Evolutionary conservation across 2,329 filamentous ascomycete species (phyloP), one percentile per base, ranked within the genome.

Genomic region (Microcera coccophila): DNA sequence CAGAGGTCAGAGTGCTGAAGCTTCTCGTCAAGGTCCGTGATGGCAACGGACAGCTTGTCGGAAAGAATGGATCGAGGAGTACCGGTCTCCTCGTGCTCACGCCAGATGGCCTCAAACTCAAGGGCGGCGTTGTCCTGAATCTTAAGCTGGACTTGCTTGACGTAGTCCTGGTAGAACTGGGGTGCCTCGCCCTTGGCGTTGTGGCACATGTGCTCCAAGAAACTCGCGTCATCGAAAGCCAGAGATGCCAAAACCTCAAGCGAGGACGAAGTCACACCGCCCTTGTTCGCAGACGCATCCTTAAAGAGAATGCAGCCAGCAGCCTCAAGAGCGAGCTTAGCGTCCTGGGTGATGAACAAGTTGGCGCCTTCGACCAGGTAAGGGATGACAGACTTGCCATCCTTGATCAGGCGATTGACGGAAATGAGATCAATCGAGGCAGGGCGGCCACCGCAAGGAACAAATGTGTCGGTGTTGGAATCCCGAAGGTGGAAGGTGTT

Each of bases 301-400:
- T 98, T 98, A 83, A 90, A 96, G 31, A 98, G 70, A 58, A 97
- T 82, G 62, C 89, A 94, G 47, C 93, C 93, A n/a, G 91, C 90
- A 57, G 89, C 85, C 71, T 98, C 93, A 12, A 98, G 81, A 18
- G 90, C 87, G 42, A 97, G 78, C 74, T 97, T 97, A 58, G 91
- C 91, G 60, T 98, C 93, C 68, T 98, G 93, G 1, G 93, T 96
- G 70, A 98, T 94, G 79, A 98, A 98, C 41, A 98, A 76, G 66
- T 97, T 98, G 67, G 93, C 93, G 40, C 93, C 93, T 70, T 98
- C 93, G 34, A 98, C 91, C 41, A 98, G 93, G 71, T 94, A 98
- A 1, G 91, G 90, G 47, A 98, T 85, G 10, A 78, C 81, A 17
- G 79, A 77, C 73, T 95, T 96, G 70, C 90, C 90, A 49, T 95